phyloP scores from a whole-genome alignment of 1,284 basidiomycete genomes.

The Tylopilus sp. region DNA sequence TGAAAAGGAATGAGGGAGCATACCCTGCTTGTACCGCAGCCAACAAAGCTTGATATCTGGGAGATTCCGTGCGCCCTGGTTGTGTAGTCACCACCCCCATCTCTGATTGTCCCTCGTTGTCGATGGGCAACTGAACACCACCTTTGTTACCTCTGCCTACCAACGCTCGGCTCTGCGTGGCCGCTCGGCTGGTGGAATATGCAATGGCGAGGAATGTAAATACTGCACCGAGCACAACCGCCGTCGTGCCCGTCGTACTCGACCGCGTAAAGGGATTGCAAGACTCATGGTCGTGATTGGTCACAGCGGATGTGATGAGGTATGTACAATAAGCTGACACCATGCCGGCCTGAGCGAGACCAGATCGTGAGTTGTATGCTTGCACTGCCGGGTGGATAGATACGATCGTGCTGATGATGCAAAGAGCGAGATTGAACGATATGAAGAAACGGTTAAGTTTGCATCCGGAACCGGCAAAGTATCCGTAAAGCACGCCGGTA shows the following conservation, averaged over 20 bases:
- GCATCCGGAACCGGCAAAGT: slow-evolving; percentile 87
- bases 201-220: slow-evolving; percentile 99
- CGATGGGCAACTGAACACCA: slow-evolving; percentile 61
- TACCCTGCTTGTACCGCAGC: slow-evolving; percentile 95
- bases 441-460: slow-evolving; percentile 94
- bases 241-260: slow-evolving; percentile 77
- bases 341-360: slow-evolving; percentile 94
- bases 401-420: slow-evolving; percentile 77
- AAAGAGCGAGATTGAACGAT: slow-evolving; percentile 85
- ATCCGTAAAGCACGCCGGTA: slow-evolving; percentile 86
- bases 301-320: slow-evolving; percentile 90
- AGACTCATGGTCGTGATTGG: slow-evolving; percentile 79
- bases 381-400: slow-evolving; percentile 88
- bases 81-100: slow-evolving; percentile 80
- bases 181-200: slow-evolving; percentile 94
- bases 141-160: slow-evolving; percentile 69
- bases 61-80: slow-evolving; percentile 81
- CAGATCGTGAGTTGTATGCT: slow-evolving; percentile 91
- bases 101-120: slow-evolving; percentile 56
- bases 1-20: slow-evolving; percentile 20
- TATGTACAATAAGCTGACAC: slow-evolving; percentile 98
- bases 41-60: slow-evolving; percentile 91
- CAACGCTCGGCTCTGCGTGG: slow-evolving; percentile 89
- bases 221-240: slow-evolving; percentile 86
- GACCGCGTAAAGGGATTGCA: slow-evolving; percentile 87